Base-by-base conservation (phyloP, 352 stramenopile genomes). In the Phytopythium cucurbitacearum region DNA sequence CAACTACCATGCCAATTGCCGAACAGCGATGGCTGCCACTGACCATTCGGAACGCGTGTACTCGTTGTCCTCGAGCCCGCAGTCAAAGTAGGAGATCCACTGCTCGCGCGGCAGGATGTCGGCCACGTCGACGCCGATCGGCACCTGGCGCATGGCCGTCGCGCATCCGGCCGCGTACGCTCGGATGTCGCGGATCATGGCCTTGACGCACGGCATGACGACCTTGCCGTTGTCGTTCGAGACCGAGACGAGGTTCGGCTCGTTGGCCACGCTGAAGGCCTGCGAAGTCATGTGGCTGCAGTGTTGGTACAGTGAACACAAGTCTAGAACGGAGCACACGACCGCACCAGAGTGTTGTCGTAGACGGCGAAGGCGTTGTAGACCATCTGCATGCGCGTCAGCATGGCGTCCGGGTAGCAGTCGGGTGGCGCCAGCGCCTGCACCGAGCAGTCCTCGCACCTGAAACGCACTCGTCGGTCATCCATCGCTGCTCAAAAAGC, bases 321-420 rank as follows among this genome's bases (percentile, higher is more conserved):
- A 28, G 21, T 28, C 21, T 28, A 28, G 21, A 28, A 28, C 21
- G 21, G 21, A 28, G 21, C 21, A 13, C 5, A 43, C 5, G 16
- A 9, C 28, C 21, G 16, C 33, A 48, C 60, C 5, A 88, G 56
- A 1, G 73, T 80, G 61, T 89, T 89, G 63, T 89, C 76, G 44
- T 87, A 89, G 10, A 87, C 72, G 1, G 79, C 74, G 39, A 89
- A 85, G 11, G 76, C 74, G 39, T 86, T 87, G 73, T 87, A 85
- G 21, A 87, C 61, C 60, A 82, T 72, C 53, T 85, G 70, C 13
- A 67, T 64, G 37, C 79, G 79, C 5, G 67, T 72, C 55, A 85
- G 70, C 39, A 89, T 65, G 39, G 56, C 55, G 48, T 72, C 57
- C 10, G 67, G 61, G 58, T 90, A 83, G 64, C 76, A 87, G 49